phyloP scores from a whole-genome alignment of 495 filamentous ascomycete species.

The Tuber umbilicatum region DNA sequence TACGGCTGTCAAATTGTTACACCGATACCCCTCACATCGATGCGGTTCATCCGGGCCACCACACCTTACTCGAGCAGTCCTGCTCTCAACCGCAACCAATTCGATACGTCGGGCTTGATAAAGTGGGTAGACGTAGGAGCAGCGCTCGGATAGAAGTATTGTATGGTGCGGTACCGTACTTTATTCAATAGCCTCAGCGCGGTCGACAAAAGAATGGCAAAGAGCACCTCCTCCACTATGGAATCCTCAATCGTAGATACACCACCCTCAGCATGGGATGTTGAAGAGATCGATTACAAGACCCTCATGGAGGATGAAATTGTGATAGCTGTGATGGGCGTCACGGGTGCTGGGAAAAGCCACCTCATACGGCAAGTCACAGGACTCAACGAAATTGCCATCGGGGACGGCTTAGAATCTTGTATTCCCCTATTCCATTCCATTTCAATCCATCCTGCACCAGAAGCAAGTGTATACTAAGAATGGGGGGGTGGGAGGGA shows the following conservation, averaged over 20 bases:
- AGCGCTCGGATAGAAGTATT: neutral
- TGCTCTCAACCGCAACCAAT: neutral
- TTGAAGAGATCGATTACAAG: neutral
- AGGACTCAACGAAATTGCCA: slow-evolving; percentile 17
- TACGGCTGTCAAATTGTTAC: neutral
- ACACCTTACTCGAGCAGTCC: neutral
- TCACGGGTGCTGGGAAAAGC: slow-evolving; percentile 47
- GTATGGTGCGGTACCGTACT: neutral
- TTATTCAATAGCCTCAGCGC: neutral
- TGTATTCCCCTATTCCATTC: slow-evolving; percentile 14
- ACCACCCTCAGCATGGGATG: neutral
- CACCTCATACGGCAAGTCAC: slow-evolving; percentile 43
- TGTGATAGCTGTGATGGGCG: slow-evolving; percentile 47
- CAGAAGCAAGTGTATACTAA: neutral
- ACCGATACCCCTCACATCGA: neutral
- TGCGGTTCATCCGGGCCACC: neutral
- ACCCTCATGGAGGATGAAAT: neutral
- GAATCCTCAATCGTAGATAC: neutral
- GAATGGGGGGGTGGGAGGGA: neutral
- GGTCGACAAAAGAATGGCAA: neutral
- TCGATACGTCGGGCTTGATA: neutral
- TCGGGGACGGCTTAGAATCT: slow-evolving; percentile 33
- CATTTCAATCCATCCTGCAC: neutral
- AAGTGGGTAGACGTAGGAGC: neutral
- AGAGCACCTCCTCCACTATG: neutral